Evolutionary conservation across 345 rosid species (phyloP).

Genomic region (Dipteronia dyeriana): DNA sequence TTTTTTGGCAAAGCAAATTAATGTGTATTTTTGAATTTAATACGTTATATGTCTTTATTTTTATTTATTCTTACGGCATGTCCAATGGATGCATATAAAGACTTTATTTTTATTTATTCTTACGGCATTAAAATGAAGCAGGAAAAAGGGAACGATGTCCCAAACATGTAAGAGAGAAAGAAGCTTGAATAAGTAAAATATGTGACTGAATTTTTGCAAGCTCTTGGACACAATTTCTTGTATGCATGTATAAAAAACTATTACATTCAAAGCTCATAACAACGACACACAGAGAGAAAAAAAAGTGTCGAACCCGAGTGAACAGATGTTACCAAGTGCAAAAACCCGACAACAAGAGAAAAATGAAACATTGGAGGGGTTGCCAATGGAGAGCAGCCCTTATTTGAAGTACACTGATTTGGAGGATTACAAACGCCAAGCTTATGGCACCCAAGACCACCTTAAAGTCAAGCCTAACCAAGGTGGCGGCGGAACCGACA

Average conservation of each 20-base stretch:
- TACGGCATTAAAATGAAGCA: background rate
- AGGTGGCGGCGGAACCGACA: constrained; percentile 49
- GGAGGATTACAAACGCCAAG: constrained; percentile 50
- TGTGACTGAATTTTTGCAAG: background rate
- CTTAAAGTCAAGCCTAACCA: constrained; percentile 42
- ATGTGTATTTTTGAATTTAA: no score
- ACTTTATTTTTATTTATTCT: no score
- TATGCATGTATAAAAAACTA: background rate
- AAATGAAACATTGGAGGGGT: constrained; percentile 24
- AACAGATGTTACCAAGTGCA: background rate
- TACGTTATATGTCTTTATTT: no score
- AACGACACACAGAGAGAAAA: background rate
- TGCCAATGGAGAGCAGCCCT: constrained; percentile 53
- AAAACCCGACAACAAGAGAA: background rate
- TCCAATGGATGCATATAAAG: background rate
- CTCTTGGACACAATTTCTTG: background rate
- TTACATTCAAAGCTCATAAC: background rate
- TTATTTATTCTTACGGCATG: no score
- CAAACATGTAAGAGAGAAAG: background rate
- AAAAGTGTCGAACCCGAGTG: background rate
- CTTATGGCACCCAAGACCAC: constrained; percentile 57
- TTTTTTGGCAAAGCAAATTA: no score
- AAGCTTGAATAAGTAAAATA: constrained; percentile 6
- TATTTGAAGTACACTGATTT: constrained; percentile 40
- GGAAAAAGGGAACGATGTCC: background rate